These are phyloP conservation scores for Penicillium janthinellum DNA, from an alignment of 2,329 filamentous ascomycete species.

Conservation along the genomic window DNA sequence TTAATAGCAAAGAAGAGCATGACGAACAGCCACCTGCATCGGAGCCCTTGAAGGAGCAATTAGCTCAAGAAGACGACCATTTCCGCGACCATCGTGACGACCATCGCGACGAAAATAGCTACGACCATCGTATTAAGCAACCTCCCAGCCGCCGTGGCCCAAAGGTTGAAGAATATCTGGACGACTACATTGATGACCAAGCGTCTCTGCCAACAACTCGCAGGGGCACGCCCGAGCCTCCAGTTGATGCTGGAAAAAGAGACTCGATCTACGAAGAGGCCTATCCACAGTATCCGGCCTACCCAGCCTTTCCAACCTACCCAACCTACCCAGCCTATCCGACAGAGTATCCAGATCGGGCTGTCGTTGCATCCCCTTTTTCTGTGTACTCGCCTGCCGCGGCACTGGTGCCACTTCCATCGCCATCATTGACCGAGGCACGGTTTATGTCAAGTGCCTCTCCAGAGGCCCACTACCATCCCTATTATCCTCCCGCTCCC, in stretches of 20 bases:
- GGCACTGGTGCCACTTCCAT: slow-evolving; percentile 31
- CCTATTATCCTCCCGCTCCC: slow-evolving; percentile 28
- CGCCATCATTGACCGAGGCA: slow-evolving; percentile 35
- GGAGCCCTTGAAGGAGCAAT: slow-evolving; percentile 13
- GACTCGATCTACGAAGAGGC: not conserved
- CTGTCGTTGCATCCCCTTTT: slow-evolving; percentile 28
- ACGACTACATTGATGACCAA: not conserved
- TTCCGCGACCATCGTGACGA: not conserved
- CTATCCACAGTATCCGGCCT: not conserved
- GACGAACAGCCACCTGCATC: slow-evolving; percentile 9
- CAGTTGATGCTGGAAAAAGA: not conserved
- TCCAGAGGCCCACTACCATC: slow-evolving; percentile 26
- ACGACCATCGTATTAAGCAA: not conserved
- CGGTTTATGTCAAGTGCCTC: slow-evolving; percentile 32
- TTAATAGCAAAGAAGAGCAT: slow-evolving; percentile 13
- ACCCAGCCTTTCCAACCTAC: not conserved
- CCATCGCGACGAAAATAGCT: not conserved
- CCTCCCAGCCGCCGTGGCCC: not conserved
- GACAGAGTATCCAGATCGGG: slow-evolving; percentile 16
- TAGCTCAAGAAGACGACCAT: slow-evolving; percentile 14
- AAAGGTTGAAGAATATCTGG: not conserved
- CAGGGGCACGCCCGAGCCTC: not conserved
- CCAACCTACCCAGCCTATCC: not conserved
- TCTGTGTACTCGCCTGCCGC: slow-evolving; percentile 27
- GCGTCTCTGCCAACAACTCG: not conserved